Conservation (phyloP, 1,284 basidiomycete genomes). For the Coniferiporia sulphurascens region DNA sequence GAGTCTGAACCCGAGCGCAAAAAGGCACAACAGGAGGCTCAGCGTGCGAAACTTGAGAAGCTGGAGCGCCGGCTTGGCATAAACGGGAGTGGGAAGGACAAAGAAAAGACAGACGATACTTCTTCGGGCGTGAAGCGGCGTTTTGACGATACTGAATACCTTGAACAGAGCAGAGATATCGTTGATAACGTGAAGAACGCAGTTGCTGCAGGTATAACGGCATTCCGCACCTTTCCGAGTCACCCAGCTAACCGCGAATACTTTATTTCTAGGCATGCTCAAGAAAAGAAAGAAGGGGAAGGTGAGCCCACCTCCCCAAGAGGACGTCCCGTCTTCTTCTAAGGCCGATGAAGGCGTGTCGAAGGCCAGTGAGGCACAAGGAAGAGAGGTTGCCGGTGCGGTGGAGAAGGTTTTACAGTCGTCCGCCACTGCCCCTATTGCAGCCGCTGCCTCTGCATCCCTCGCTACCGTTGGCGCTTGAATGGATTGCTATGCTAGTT, state of each 20-base stretch:
- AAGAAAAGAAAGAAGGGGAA: slow-evolving; percentile 89
- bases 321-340: slow-evolving; percentile 14
- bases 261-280: slow-evolving; percentile 46
- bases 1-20: slow-evolving; percentile 81
- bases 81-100: slow-evolving; percentile 37
- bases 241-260: neutral
- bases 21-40: slow-evolving; percentile 74
- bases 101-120: slow-evolving; percentile 39
- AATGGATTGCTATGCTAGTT: neutral
- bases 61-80: slow-evolving; percentile 81
- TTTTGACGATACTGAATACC: slow-evolving; percentile 87
- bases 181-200: slow-evolving; percentile 91
- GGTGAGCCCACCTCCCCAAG: slow-evolving; percentile 32
- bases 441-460: slow-evolving; percentile 19
- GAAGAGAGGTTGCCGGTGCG: slow-evolving; percentile 4
- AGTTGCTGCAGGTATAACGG: slow-evolving; percentile 68
- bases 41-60: slow-evolving; percentile 81
- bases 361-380: neutral
- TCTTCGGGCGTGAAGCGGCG: slow-evolving; percentile 78
- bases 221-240: slow-evolving; percentile 15
- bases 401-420: slow-evolving; percentile 21
- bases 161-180: slow-evolving; percentile 90
- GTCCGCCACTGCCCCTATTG: slow-evolving; percentile 21
- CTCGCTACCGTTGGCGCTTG: slow-evolving; percentile 16
- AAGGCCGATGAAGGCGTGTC: neutral